A percentile compares a stretch with the other conserved stretches of the same genome.
phyloP scores from a whole-genome alignment of 176 grass and related monocot species.

The Triticum urartu region DNA sequence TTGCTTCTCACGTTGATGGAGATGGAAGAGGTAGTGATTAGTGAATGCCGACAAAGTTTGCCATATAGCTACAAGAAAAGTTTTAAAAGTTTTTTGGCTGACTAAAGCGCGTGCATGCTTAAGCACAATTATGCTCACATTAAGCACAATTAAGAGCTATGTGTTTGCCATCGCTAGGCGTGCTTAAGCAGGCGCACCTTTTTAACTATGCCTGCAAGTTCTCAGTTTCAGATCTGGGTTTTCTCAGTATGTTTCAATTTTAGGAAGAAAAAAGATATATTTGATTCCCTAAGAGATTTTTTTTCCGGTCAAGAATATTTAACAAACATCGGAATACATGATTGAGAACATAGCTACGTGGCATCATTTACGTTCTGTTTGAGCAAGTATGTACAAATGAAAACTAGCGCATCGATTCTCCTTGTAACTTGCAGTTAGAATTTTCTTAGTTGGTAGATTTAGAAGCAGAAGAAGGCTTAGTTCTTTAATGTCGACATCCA shows the following conservation, averaged over 20 bases:
- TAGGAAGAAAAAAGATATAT: background rate
- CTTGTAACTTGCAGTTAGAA: background rate
- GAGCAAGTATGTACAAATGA: background rate
- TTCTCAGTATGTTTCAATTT: background rate
- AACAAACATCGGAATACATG: background rate
- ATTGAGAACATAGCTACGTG: background rate
- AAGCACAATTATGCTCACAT: too few relatives aligned
- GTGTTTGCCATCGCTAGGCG: too few relatives aligned
- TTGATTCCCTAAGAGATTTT: background rate
- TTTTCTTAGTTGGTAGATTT: background rate
- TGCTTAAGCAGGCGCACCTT: too few relatives aligned
- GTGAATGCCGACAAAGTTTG: background rate
- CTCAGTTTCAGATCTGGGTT: background rate
- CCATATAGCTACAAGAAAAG: background rate
- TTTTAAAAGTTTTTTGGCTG: too few relatives aligned
- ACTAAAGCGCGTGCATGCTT: too few relatives aligned
- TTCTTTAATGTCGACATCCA: background rate
- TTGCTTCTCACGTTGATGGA: background rate
- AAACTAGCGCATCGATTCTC: background rate
- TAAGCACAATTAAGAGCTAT: too few relatives aligned
- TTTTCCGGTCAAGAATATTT: background rate
- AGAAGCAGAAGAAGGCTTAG: background rate
- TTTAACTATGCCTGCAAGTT: too few relatives aligned
- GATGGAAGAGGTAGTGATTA: background rate
- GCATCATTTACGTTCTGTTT: background rate